Conservation (phyloP, 306 rosid species). For the Quercus suber region DNA sequence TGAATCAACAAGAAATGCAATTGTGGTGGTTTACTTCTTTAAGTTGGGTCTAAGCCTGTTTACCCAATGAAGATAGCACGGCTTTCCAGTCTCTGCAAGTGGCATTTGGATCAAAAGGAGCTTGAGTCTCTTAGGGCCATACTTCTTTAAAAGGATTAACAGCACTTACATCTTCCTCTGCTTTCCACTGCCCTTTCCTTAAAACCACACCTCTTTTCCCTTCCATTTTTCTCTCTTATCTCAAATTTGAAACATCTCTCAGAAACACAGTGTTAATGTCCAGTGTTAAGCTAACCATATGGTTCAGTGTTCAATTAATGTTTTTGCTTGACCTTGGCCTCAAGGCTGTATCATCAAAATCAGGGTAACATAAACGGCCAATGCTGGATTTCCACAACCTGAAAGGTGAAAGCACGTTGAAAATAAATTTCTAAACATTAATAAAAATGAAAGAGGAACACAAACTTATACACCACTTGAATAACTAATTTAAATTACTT, state of each 20-base stretch:
- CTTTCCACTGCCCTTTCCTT: constrained; percentile 82
- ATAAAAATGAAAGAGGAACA: neutral
- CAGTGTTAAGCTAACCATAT: no score
- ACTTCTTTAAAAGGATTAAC: constrained; percentile 55
- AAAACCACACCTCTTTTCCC: constrained; percentile 46
- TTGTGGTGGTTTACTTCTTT: constrained; percentile 42
- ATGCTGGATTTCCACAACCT: neutral
- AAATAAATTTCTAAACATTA: neutral
- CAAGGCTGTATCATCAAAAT: neutral
- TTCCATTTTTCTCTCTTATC: constrained; percentile 30
- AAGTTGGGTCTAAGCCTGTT: constrained; percentile 88
- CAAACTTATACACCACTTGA: neutral
- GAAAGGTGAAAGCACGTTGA: neutral
- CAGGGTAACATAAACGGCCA: neutral
- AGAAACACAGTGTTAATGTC: neutral
- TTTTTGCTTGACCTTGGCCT: neutral
- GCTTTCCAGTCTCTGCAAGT: constrained; percentile 80
- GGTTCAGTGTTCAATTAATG: no score
- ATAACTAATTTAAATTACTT: neutral
- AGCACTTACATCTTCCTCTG: constrained; percentile 72
- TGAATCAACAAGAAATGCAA: no score
- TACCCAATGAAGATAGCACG: constrained; percentile 97
- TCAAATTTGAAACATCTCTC: neutral
- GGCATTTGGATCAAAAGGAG: constrained; percentile 99
- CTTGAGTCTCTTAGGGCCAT: constrained; percentile 87